Percentiles rank a stretch among this genome's conserved stretches.
Conservation (phyloP, 805 yeast genomes). For the Ogataea populi-albae region DNA sequence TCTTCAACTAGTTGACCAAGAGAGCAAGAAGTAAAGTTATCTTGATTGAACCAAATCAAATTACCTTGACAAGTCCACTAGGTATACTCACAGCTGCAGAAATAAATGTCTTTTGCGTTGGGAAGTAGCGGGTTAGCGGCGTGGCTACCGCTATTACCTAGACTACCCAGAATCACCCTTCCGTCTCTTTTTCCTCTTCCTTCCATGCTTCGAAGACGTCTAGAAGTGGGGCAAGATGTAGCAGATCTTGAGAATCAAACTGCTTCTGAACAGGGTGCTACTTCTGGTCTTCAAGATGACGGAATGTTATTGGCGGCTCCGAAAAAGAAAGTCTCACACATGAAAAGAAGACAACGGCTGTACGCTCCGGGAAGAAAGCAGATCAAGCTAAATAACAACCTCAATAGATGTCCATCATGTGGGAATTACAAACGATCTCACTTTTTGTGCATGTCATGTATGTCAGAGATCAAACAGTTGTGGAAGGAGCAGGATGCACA, state of each 20-base stretch:
- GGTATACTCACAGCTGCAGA: too few species aligned
- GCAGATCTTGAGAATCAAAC: slow-evolving; percentile 40
- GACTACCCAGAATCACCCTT: slow-evolving; percentile 1
- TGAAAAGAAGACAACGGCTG: slow-evolving; percentile 78
- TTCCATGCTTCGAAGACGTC: slow-evolving; percentile 12
- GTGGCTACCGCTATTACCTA: slow-evolving; percentile 7
- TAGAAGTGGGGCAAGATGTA: slow-evolving; percentile 10
- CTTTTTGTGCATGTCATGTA: slow-evolving; percentile 90
- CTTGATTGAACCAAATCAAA: too few species aligned
- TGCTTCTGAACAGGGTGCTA: slow-evolving; percentile 32
- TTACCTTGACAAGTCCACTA: too few species aligned
- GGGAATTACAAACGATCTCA: slow-evolving; percentile 90
- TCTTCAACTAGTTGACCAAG: too few species aligned
- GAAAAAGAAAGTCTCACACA: slow-evolving; percentile 87
- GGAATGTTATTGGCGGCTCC: slow-evolving; percentile 90
- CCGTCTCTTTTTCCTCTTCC: slow-evolving; percentile 22
- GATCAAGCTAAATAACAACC: slow-evolving; percentile 65
- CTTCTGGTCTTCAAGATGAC: slow-evolving; percentile 50
- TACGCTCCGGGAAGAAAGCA: slow-evolving; percentile 83
- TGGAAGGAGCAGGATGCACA: slow-evolving; percentile 48
- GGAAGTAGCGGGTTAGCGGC: slow-evolving; percentile 12
- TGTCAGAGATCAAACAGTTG: slow-evolving; percentile 68
- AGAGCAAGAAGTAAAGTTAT: too few species aligned
- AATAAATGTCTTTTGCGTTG: slow-evolving; percentile 5
- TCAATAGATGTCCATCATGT: slow-evolving; percentile 93